Base-by-base conservation (phyloP, 306 rosid species). In the Acacia crassicarpa region DNA sequence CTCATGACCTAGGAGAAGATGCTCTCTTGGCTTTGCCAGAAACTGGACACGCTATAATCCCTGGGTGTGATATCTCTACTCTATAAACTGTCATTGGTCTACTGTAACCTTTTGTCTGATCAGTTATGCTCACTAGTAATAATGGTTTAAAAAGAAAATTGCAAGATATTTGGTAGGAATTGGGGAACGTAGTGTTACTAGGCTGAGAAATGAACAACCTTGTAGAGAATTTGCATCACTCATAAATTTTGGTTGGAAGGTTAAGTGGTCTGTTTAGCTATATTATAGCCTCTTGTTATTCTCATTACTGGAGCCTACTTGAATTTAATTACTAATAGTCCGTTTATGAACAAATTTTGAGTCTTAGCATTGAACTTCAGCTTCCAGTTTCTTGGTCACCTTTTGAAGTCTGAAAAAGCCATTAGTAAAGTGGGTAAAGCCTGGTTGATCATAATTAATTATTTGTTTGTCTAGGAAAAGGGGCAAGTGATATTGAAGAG, bases 11-110 rank as follows among this genome's bases (percentile, higher is more conserved):
- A 91, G 96, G 92, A 72, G 93, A 91, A 82, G 88, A 83, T 72
- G 92, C 92, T 48, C 32, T 85, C 65, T 44, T 91, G 83, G 90
- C 89, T 72, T 84, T 91, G 85, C 93, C 96, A 75, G 93, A 91
- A 86, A 91, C 92, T 20, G 96, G 92, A 83, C 92, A 86, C 13
- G 96, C 96, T 80, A 88, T 91, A 82, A 91, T 91, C 85, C 92
- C 93, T 44, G 92, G 93, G 96, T 91, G 76, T 54, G 84, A 69
- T 9, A 1, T 76, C 56, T 69, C 23, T 25, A 45, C 56, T 45
- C 17, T 38, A 40, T 67, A 78, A 75, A 70, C 65, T 83, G 48
- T 53, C 75, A 14, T 25, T 61, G 56, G 8, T 41, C 11, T 44
- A 2, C 45, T 65, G 17, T 75, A 59, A 79, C 45, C 38, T 27